Base-by-base conservation (phyloP, 345 rosid species). In the Pistacia integerrima region DNA sequence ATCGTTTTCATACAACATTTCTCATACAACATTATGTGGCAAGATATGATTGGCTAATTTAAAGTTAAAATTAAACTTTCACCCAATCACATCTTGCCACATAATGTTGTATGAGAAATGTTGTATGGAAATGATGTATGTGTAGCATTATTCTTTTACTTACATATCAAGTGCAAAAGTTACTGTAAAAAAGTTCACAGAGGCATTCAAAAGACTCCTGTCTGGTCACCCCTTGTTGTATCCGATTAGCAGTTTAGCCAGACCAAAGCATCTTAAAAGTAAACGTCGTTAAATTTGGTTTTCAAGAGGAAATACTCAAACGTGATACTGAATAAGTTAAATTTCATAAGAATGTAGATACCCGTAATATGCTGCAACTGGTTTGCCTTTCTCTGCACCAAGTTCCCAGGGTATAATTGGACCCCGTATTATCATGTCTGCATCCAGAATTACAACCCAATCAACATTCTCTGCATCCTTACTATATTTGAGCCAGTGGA, bases 381-480 rank as follows among this genome's bases (percentile, higher is more conserved):
- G 97, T 72, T 84, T 86, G 74, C 97, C 99, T 81, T 75, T 88
- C 81, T 93, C 91, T 0, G 94, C 97, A 72, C 98, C 99, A 69
- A 96, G 97, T 72, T 96, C 90, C 98, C 97, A 91, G 51, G 98
- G 97, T 80, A 96, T 84, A 64, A 96, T 89, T 12, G 97, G 98
- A 74, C 98, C 97, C 83, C 99, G 74, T 68, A 93, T 80, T 81
- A 96, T 93, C 99, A 91, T 91, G 82, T 96, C 99, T 25, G 99
- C 99, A 85, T 96, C 99, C 51, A 96, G 84, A 88, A 96, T 96
- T 67, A 96, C 97, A 59, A 96, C 97, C 98, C 99, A 96, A 78
- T 96, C 99, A 8, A 89, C 94, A 75, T 90, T 85, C 66, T 90
- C 84, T 30, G 97, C 97, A 64, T 94, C 98, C 84, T 92, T 86